Percentiles rank a stretch among this genome's conserved stretches.
Conservation (phyloP, 2,329 filamentous ascomycete genomes). For the Beauveria scarabaeidicola region DNA sequence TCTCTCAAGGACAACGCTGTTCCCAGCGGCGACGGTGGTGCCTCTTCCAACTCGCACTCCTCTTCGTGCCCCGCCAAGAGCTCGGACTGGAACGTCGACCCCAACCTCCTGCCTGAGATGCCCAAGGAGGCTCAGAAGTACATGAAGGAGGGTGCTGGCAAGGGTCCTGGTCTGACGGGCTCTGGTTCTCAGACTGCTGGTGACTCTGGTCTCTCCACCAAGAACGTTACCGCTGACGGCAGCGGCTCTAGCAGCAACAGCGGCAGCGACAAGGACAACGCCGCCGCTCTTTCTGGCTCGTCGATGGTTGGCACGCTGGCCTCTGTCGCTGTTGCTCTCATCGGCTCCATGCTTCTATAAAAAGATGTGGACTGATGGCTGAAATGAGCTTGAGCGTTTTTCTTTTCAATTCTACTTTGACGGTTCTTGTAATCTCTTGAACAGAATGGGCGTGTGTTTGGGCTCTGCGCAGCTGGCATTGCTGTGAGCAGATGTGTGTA, state of each 20-base stretch:
- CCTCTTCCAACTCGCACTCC: constrained; percentile 37
- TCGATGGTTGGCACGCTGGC: constrained; percentile 18
- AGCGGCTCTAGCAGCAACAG: constrained; percentile 21
- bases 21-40: constrained; percentile 43
- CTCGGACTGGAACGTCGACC: constrained; percentile 41
- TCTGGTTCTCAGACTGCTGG: constrained; percentile 45
- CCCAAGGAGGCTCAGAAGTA: constrained; percentile 42
- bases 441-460: neutral
- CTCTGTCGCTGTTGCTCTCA: constrained; percentile 27
- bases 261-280: constrained; percentile 16
- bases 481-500: constrained; percentile 3
- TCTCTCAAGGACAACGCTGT: constrained; percentile 41
- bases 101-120: constrained; percentile 42
- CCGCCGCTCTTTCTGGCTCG: constrained; percentile 20
- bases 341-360: constrained; percentile 6
- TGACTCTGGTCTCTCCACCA: constrained; percentile 38
- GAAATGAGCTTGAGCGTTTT: neutral
- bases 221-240: constrained; percentile 27
- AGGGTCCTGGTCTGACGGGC: constrained; percentile 44
- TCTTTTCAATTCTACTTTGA: constrained; percentile 3
- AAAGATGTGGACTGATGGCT: neutral
- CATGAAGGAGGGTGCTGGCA: constrained; percentile 45
- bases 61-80: constrained; percentile 42
- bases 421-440: constrained; percentile 2
- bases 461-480: neutral